Base-by-base conservation (phyloP, 140 eudicot genomes). In the Anethum foeniculum region DNA sequence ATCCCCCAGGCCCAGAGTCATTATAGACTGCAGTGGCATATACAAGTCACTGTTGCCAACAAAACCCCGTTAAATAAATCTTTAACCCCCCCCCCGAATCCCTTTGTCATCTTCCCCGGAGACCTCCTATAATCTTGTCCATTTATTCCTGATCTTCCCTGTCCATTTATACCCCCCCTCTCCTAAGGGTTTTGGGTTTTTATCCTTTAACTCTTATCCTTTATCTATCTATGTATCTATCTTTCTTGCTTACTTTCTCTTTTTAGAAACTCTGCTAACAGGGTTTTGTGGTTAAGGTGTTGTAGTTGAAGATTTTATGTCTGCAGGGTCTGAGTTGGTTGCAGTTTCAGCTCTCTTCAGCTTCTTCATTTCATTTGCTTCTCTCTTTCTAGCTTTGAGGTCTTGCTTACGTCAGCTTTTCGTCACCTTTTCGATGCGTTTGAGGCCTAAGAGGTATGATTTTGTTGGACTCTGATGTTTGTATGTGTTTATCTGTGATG, bases 351-450 rank as follows among this genome's bases (percentile, higher is more conserved):
- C 90, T 85, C 86, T 71, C n/a, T 80, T 86, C 88, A 90, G 85
- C 90, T 90, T 90, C 93, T 90, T 85, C 83, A 79, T 85, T 85
- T 82, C 85, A 6, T 71, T 75, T 14, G 36, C 60, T 74, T 80
- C 56, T 52, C 78, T 36, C 43, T 52, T 77, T 52, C 8, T 47
- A 44, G 58, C 68, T 82, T 38, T 46, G 56, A 32, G 56, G 46
- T 77, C 80, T 82, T 88, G 92, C 85, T 86, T 80, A 80, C 62
- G 34, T 25, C 80, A 46, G 27, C 88, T 9, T 81, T 84, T 49
- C 78, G 80, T 89, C 43, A 67, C 90, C 30, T 88, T 88, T 90
- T 95, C 99, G 93, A 95, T 95, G 99, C 97, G 97, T 90, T 95
- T 95, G 97, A 95, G 97, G 93, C 96, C 93, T 46, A 90, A 80